Percentiles rank a stretch among this genome's conserved stretches.
Conservation (phyloP, 2,329 filamentous ascomycete genomes). For the Byssoonygena ceratinophila region DNA sequence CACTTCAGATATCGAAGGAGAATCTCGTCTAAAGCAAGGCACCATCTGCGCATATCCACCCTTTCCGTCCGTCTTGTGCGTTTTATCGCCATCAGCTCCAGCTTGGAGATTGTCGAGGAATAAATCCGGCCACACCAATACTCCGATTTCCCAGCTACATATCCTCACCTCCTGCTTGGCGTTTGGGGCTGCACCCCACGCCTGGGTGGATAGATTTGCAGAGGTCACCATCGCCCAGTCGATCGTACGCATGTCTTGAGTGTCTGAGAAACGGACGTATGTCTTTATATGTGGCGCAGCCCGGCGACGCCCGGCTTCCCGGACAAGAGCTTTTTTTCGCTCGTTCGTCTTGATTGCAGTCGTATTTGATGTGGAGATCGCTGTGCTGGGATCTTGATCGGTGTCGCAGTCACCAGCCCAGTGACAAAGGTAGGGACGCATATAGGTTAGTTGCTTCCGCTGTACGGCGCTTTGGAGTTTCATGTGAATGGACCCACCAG, state of each 20-base stretch:
- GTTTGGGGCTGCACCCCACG: conserved; percentile 60
- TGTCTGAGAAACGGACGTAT: conserved; percentile 55
- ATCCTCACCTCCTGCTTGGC: conserved; percentile 54
- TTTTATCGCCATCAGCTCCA: conserved; percentile 23
- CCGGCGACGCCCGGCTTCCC: conserved; percentile 51
- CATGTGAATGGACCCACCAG: conserved; percentile 71
- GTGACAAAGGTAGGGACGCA: conserved; percentile 60
- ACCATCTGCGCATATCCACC: conserved; percentile 47
- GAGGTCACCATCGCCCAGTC: conserved; percentile 82
- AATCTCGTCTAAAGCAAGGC: conserved; percentile 55
- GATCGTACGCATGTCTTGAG: conserved; percentile 39
- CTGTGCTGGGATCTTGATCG: neutral
- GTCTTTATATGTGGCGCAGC: conserved; percentile 87
- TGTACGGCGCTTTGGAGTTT: conserved; percentile 62
- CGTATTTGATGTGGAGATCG: neutral
- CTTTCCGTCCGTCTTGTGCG: conserved; percentile 12
- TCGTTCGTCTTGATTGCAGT: neutral
- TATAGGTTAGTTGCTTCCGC: conserved; percentile 60
- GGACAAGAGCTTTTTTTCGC: conserved; percentile 13
- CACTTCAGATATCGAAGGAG: conserved; percentile 30
- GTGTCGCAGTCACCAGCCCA: conserved; percentile 55
- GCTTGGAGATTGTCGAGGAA: conserved; percentile 32
- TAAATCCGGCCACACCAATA: conserved; percentile 66
- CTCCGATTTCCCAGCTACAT: conserved; percentile 73
- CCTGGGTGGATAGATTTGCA: conserved; percentile 85